Conservation (phyloP, 139 green algal genomes). For the Diplosphaera chodatii region DNA sequence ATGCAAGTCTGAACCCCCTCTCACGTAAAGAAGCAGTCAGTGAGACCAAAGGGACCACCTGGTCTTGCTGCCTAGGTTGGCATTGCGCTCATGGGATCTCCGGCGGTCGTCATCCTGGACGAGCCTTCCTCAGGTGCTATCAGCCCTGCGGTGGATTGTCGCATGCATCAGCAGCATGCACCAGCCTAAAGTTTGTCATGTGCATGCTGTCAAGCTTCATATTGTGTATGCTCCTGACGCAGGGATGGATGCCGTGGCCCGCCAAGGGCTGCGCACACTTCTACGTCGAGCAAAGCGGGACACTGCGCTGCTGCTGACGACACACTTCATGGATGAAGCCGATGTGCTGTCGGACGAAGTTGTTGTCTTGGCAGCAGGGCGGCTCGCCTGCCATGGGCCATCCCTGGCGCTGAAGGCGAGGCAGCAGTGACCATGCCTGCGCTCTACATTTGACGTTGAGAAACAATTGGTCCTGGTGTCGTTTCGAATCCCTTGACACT, state of each 20-base stretch:
- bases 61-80: conserved; percentile 4
- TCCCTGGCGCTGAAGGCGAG: conserved; percentile 1
- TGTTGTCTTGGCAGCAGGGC: conserved; percentile 25
- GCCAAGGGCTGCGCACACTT: conserved; percentile 6
- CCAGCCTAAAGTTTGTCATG: too few relatives aligned
- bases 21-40: too few relatives aligned
- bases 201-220: too few relatives aligned
- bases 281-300: background rate
- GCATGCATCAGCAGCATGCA: too few relatives aligned
- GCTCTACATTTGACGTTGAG: too few relatives aligned
- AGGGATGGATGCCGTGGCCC: conserved; percentile 14
- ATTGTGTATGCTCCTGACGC: too few relatives aligned
- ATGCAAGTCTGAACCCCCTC: too few relatives aligned
- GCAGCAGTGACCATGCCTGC: too few relatives aligned
- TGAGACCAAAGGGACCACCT: too few relatives aligned
- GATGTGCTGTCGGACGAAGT: conserved; percentile 27
- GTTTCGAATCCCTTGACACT: too few relatives aligned
- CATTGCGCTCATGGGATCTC: conserved; percentile 12
- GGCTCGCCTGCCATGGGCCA: conserved; percentile 7
- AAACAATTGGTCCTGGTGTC: too few relatives aligned
- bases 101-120: conserved; percentile 13
- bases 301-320: conserved; percentile 21
- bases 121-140: conserved; percentile 8
- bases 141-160: too few relatives aligned
- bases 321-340: conserved; percentile 39